Conservation (phyloP, 2,329 filamentous ascomycete species). For the Chaetomium sp. region DNA sequence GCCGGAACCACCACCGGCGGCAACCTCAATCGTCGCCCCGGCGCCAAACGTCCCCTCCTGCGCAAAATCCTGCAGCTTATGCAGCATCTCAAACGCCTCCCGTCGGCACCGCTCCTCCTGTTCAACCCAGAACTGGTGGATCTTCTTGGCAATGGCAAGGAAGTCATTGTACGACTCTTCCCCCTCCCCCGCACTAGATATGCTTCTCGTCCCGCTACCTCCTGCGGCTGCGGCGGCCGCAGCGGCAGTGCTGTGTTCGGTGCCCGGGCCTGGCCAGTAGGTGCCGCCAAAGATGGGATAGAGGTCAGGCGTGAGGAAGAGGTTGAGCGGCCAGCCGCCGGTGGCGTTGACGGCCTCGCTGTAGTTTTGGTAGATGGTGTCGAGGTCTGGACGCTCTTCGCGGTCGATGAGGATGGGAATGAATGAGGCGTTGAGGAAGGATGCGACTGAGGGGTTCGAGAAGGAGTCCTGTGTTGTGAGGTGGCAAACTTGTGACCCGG, state of each 20-base stretch:
- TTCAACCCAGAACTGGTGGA: conserved; percentile 74
- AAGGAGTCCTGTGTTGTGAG: conserved; percentile 95
- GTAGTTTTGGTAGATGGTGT: conserved; percentile 98
- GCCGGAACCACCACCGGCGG: neutral
- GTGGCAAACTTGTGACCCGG: conserved; percentile 65
- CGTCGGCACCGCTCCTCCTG: conserved; percentile 81
- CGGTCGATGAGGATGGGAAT: conserved; percentile 91
- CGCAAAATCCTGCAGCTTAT: conserved; percentile 82
- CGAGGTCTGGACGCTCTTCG: conserved; percentile 90
- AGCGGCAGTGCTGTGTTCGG: conserved; percentile 48
- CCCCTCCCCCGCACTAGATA: conserved; percentile 40
- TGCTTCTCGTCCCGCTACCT: neutral
- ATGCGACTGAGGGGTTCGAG: conserved; percentile 76
- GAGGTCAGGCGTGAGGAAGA: conserved; percentile 92
- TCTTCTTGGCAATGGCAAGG: conserved; percentile 77
- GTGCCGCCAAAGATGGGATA: conserved; percentile 95
- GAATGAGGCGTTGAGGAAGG: conserved; percentile 82
- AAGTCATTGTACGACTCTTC: conserved; percentile 72
- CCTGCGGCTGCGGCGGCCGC: conserved; percentile 29
- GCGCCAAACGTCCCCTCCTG: conserved; percentile 77
- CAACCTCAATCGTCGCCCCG: conserved; percentile 32
- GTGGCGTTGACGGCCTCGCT: conserved; percentile 88
- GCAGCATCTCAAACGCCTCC: conserved; percentile 79
- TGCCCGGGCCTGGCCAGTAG: conserved; percentile 85
- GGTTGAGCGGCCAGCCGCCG: conserved; percentile 92